A percentile compares a stretch with the other conserved stretches of the same genome.
phyloP scores from a whole-genome alignment of 2,329 filamentous ascomycete species.

The Aureobasidium mangrovei region DNA sequence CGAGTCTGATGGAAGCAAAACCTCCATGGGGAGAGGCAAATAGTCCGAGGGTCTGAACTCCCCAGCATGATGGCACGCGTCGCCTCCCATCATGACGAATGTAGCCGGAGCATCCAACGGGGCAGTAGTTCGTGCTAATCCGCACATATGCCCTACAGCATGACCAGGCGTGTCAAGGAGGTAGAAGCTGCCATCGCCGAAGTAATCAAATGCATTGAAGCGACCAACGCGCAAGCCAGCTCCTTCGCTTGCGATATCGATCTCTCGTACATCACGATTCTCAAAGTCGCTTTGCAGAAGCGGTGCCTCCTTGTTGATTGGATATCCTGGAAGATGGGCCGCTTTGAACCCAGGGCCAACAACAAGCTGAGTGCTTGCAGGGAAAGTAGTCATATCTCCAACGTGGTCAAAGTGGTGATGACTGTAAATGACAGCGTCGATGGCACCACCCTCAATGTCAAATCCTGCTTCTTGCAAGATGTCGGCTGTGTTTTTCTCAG shows the following conservation, averaged over 20 bases:
- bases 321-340: conserved; percentile 37
- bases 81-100: conserved; percentile 45
- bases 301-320: conserved; percentile 30
- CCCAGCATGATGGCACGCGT: conserved; percentile 38
- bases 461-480: conserved; percentile 34
- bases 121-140: conserved; percentile 36
- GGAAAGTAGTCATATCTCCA: conserved; percentile 36
- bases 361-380: conserved; percentile 34
- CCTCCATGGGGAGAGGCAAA: conserved; percentile 30
- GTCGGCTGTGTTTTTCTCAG: conserved; percentile 36
- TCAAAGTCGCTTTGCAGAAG: conserved; percentile 36
- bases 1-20: conserved; percentile 29
- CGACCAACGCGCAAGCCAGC: conserved; percentile 35
- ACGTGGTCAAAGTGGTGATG: conserved; percentile 27
- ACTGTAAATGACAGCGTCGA: conserved; percentile 27
- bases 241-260: conserved; percentile 28
- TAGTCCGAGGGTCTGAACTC: conserved; percentile 38
- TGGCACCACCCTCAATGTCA: conserved; percentile 28
- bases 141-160: conserved; percentile 43
- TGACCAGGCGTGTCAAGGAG: conserved; percentile 47
- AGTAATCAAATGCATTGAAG: conserved; percentile 45
- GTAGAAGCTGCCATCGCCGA: conserved; percentile 49
- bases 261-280: conserved; percentile 29
- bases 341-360: conserved; percentile 42
- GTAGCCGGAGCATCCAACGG: conserved; percentile 22